A percentile compares a stretch with the other conserved stretches of the same genome.
Evolutionary conservation across 1,284 basidiomycete species (phyloP).

Genomic region (Trichosporon sp.): DNA sequence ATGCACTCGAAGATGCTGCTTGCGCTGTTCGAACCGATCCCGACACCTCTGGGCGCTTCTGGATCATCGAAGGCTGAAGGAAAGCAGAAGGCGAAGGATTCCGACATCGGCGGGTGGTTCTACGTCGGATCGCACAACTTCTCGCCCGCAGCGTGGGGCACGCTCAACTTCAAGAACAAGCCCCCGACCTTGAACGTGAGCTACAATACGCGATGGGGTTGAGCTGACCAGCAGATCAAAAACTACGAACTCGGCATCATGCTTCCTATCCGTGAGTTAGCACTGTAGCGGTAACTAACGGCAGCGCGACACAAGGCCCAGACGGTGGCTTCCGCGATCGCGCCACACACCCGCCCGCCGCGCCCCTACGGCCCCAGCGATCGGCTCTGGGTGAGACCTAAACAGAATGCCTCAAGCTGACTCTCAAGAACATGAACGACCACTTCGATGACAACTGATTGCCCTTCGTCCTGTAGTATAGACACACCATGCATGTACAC

Average conservation of each 20-base stretch:
- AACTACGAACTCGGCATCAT: slow-evolving; percentile 50
- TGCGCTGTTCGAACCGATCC: slow-evolving; percentile 36
- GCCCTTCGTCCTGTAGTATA: background rate
- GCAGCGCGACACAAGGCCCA: slow-evolving; percentile 30
- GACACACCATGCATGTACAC: background rate
- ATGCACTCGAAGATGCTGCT: slow-evolving; percentile 50
- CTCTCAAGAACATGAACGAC: slow-evolving; percentile 1
- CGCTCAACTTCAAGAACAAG: slow-evolving; percentile 35
- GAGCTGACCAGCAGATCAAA: slow-evolving; percentile 14
- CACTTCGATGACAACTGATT: background rate
- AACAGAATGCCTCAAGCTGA: background rate
- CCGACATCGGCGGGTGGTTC: slow-evolving; percentile 41
- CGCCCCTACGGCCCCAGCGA: slow-evolving; percentile 34
- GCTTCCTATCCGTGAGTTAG: slow-evolving; percentile 41
- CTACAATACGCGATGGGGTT: background rate
- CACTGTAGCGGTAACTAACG: background rate
- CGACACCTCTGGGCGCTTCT: slow-evolving; percentile 19
- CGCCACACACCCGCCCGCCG: slow-evolving; percentile 41
- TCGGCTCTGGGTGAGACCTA: slow-evolving; percentile 40
- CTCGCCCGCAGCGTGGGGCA: slow-evolving; percentile 45
- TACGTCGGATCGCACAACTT: slow-evolving; percentile 49
- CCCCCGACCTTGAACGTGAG: slow-evolving; percentile 28
- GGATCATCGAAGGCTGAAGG: slow-evolving; percentile 26
- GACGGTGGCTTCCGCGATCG: slow-evolving; percentile 34
- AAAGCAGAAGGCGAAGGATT: slow-evolving; percentile 8